phyloP scores from a whole-genome alignment of 2,329 filamentous ascomycete genomes.

The Truncatella angustata region DNA sequence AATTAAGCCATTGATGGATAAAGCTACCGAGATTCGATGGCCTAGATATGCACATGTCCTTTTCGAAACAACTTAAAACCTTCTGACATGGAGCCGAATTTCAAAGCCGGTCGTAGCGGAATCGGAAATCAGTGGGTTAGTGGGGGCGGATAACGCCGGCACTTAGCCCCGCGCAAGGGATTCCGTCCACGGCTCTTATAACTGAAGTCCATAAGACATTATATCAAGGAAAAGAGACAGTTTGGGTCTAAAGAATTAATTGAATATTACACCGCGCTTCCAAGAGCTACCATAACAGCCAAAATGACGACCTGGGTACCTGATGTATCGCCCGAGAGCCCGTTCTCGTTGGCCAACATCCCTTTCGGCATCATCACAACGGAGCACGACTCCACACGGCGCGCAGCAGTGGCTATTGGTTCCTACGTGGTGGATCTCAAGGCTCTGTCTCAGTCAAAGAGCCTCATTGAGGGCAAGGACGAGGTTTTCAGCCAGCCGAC shows the following conservation, averaged over 20 bases:
- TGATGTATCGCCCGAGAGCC: constrained; percentile 32
- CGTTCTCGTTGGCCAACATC: constrained; percentile 76
- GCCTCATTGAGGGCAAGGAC: constrained; percentile 30
- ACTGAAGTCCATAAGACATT: neutral
- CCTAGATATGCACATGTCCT: no score
- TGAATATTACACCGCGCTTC: neutral
- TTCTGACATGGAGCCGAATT: no score
- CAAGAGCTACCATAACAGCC: neutral
- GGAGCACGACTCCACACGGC: constrained; percentile 49
- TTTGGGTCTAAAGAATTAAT: neutral
- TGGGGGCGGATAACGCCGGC: constrained; percentile 4
- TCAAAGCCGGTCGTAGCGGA: neutral
- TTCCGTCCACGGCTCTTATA: neutral
- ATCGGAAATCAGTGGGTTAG: constrained; percentile 3
- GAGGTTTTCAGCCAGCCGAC: constrained; percentile 63
- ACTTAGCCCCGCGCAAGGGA: neutral
- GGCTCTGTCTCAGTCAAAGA: constrained; percentile 24
- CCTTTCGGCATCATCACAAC: constrained; percentile 82
- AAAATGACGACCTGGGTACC: constrained; percentile 27
- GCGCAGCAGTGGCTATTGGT: constrained; percentile 71
- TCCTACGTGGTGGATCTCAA: constrained; percentile 69
- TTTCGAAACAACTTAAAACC: no score
- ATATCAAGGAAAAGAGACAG: no score
- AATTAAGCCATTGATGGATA: no score
- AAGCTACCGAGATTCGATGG: no score